Evolutionary conservation across 441 rosid genomes (phyloP).

Genomic region (Populus hybrid): DNA sequence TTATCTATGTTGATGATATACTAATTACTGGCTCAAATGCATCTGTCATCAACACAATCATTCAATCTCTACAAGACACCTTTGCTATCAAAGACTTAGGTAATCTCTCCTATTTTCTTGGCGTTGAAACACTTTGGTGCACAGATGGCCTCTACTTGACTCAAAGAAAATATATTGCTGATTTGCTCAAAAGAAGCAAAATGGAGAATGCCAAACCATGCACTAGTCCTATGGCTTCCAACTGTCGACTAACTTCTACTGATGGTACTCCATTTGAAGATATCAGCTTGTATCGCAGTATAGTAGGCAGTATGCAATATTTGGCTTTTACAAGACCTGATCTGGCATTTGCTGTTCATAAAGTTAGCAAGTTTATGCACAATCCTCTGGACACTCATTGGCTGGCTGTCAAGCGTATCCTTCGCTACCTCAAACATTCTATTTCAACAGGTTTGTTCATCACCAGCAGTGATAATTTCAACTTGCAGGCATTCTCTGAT

Average conservation of each 20-base stretch:
- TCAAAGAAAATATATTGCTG: neutral
- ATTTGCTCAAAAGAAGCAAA: neutral
- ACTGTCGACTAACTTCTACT: neutral
- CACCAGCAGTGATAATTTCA: too few relatives aligned
- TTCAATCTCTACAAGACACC: neutral
- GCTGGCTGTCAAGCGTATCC: neutral
- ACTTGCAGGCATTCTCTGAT: fast-evolving
- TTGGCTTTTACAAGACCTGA: neutral
- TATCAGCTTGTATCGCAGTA: fast-evolving
- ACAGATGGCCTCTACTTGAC: fast-evolving
- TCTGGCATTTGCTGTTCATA: neutral
- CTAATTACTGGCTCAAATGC: fast-evolving
- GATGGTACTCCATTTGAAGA: neutral
- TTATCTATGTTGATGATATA: neutral
- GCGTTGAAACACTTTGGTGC: neutral
- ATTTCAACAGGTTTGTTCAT: too few relatives aligned
- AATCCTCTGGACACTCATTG: neutral
- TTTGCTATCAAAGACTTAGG: neutral
- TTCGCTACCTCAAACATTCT: too few relatives aligned
- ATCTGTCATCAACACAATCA: fast-evolving
- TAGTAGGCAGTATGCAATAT: neutral
- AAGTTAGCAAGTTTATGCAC: neutral
- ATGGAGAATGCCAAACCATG: neutral
- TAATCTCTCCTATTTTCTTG: fast-evolving
- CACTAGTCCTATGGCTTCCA: neutral